These are phyloP conservation scores for Stephanodiscus minutulus DNA, from an alignment of 108 stramenopile species.

Conservation along the genomic window DNA sequence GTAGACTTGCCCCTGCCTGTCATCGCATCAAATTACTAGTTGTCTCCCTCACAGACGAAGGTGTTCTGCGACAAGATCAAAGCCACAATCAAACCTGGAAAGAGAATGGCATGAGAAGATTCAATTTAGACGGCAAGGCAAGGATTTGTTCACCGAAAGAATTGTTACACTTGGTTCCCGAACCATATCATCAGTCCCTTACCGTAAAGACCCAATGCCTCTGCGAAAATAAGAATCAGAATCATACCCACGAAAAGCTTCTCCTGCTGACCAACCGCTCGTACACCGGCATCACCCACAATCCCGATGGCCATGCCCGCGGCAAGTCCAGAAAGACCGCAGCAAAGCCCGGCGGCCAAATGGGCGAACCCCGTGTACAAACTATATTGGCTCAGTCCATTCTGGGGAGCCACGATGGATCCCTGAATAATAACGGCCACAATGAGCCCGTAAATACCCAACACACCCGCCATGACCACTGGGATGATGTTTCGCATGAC, in stretches of 20 bases:
- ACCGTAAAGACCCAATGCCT: slow-evolving; percentile 98
- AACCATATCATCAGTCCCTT: neutral
- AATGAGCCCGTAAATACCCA: slow-evolving; percentile 99
- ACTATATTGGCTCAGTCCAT: slow-evolving; percentile 83
- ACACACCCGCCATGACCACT: slow-evolving; percentile 99
- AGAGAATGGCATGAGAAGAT: slow-evolving; percentile 35
- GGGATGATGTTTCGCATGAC: slow-evolving; percentile 99
- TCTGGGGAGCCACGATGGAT: slow-evolving; percentile 80
- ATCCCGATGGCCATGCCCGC: slow-evolving; percentile 99
- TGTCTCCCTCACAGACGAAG: slow-evolving; percentile 81
- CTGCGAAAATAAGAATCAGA: slow-evolving; percentile 99
- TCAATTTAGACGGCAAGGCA: slow-evolving; percentile 62
- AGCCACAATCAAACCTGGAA: slow-evolving; percentile 89
- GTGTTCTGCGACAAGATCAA: slow-evolving; percentile 96
- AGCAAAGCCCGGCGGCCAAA: slow-evolving; percentile 97
- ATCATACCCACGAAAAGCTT: slow-evolving; percentile 99
- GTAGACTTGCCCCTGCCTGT: neutral
- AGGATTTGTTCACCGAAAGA: slow-evolving; percentile 79
- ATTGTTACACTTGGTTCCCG: slow-evolving; percentile 66
- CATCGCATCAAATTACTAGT: slow-evolving; percentile 32
- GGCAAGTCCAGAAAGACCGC: slow-evolving; percentile 95
- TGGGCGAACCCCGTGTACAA: slow-evolving; percentile 97
- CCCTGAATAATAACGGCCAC: slow-evolving; percentile 97
- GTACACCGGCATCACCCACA: slow-evolving; percentile 98
- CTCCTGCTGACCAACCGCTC: slow-evolving; percentile 98